Evolutionary conservation across 352 stramenopile species (phyloP), one percentile per base, ranked within the genome.

Genomic region (Pythium monospermum): DNA sequence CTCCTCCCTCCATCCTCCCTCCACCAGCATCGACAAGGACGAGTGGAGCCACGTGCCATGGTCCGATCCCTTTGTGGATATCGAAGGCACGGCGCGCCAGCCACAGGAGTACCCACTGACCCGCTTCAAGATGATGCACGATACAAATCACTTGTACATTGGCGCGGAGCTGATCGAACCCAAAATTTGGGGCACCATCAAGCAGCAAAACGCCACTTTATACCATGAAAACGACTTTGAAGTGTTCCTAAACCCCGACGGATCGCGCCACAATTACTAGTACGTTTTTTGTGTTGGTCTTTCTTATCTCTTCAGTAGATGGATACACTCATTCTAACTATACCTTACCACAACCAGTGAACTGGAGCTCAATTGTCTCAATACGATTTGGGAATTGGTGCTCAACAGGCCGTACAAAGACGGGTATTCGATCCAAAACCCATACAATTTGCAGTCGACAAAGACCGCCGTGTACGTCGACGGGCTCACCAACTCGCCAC

Each of bases 171-270:
- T 94, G 3, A 26, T 84, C 4, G 83, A 92, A 43, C 47, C 62
- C 23, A 69, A 82, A 50, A 83, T 94, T 48, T 94, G 81, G 81
- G 83, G 80, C 21, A 92, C 76, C 1, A 61, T 89, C 44, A 73
- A 52, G 28, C 44, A 70, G 6, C 75, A 83, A 59, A 89, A 94
- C 65, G 71, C 67, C 12, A 82, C 78, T 16, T 73, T 92, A 69
- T 94, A 91, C 64, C 79, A 94, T 39, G 86, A 97, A 58, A 96
- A 94, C 53, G 86, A 97, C 71, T 96, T 96, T 73, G 88, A 97
- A 57, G 78, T 97, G 8, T 97, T 97, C 51, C 69, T 97, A n/a
- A 79, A 97, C 62, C 83, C 81, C 8, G 71, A 84, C 50, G 80
- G 80, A 22, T 88, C 64, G 46, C 71, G 71, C 57, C 79, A 94